Base-by-base conservation (phyloP, 306 rosid species). In the Dalbergia oliveri region DNA sequence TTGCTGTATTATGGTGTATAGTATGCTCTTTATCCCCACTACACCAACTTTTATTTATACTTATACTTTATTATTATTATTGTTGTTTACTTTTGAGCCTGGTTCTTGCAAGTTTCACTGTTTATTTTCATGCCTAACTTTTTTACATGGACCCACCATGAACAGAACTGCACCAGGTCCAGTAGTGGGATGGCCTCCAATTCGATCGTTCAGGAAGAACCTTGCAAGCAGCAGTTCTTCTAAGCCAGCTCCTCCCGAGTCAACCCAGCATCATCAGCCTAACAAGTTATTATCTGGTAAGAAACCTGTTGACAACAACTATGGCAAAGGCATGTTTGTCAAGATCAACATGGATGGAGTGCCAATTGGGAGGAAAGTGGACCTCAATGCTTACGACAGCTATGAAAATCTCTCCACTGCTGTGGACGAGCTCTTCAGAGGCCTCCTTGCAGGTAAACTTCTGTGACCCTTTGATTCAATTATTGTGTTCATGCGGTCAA, bases 151-250 rank as follows among this genome's bases (percentile, higher is more conserved):
- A 58, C 49, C 84, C 67, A 26, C 56, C 13, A 62, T 64, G 69
- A 54, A 78, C 87, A 96, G 99, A 85, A 91, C 88, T 88, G 99
- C 98, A 43, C 99, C 97, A 43, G 97, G 93, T 72, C 90, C 98
- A 37, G 97, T 96, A 50, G 99, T 96, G 85, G 99, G 99, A 41
- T 96, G 99, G 99, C 99, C 99, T 64, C 99, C 99, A 76, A 88
- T 96, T 78, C 91, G 99, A n/a, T 91, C 98, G 1, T 96, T 89
- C 70, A 88, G 99, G 82, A 91, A 90, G 90, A 96, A 93, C 65
- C 91, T 93, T 47, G 89, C 94, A 4, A 87, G 86, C 70, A 85
- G 68, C 80, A 91, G 90, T 9, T 23, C 81, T 33, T 86, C 94
- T 65, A 96, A 91, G 83, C 83, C 89, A 12, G 6, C 81, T 31